phyloP scores from a whole-genome alignment of 345 rosid species.

The Durio zibethinus region DNA sequence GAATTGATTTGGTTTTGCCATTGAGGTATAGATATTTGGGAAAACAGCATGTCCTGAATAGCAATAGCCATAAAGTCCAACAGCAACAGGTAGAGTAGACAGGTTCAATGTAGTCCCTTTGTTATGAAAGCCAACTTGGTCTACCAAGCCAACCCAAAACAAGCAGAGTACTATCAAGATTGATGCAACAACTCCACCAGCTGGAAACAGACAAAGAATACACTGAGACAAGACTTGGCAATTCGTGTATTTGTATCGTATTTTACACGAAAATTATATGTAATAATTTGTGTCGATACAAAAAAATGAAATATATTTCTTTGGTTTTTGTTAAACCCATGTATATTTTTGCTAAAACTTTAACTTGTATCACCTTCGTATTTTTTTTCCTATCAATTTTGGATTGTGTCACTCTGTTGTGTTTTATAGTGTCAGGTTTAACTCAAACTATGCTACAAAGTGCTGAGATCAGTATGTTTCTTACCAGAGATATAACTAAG shows the following conservation, averaged over 20 bases:
- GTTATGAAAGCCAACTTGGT: conserved; percentile 63
- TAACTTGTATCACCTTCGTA: too few relatives aligned
- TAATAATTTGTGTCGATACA: too few relatives aligned
- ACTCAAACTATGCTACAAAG: not conserved
- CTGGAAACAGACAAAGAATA: conserved; percentile 34
- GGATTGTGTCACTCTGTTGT: too few relatives aligned
- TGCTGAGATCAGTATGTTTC: not conserved
- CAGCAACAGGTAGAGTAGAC: conserved; percentile 80
- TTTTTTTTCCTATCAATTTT: too few relatives aligned
- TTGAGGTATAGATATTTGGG: conserved; percentile 90
- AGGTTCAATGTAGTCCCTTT: conserved; percentile 64
- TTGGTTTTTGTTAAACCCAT: too few relatives aligned
- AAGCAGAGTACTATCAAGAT: conserved; percentile 72
- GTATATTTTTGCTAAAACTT: too few relatives aligned
- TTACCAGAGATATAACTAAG: conserved; percentile 91
- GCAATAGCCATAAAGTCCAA: conserved; percentile 92
- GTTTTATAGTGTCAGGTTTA: too few relatives aligned
- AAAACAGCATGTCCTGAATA: conserved; percentile 98
- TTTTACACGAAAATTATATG: too few relatives aligned
- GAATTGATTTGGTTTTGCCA: conserved; percentile 72
- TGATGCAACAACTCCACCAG: conserved; percentile 95
- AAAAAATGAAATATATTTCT: too few relatives aligned
- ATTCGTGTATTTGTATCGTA: too few relatives aligned
- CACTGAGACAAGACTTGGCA: conserved; percentile 1
- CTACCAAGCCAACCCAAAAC: conserved; percentile 86